Conservation (phyloP, 176 grass and related monocot genomes). For the Panicum miliaceum region DNA sequence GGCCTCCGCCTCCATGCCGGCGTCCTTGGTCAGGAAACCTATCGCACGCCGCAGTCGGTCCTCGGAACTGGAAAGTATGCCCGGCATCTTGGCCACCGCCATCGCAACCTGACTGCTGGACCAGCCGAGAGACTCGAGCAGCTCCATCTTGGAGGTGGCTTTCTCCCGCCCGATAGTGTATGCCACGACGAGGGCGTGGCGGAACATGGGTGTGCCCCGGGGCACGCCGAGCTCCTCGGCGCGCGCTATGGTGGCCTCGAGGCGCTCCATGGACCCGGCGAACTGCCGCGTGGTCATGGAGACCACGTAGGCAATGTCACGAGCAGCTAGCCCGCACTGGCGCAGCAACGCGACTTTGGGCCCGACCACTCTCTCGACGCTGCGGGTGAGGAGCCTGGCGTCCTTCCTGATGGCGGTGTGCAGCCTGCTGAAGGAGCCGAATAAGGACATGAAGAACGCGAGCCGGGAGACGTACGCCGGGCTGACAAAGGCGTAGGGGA, state of each 20-base stretch:
- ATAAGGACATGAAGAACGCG: neutral
- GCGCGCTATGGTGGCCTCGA: neutral
- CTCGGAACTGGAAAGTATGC: neutral
- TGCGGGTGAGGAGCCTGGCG: neutral
- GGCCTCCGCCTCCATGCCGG: neutral
- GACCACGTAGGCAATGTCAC: neutral
- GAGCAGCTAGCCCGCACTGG: neutral
- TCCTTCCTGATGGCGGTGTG: neutral
- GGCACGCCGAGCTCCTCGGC: slow-evolving; percentile 11
- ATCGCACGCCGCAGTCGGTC: slow-evolving; percentile 6
- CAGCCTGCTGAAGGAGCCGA: neutral
- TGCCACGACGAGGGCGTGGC: neutral
- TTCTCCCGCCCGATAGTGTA: neutral
- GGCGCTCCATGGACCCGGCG: neutral
- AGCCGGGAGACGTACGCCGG: neutral
- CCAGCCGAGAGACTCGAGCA: neutral
- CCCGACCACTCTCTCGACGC: neutral
- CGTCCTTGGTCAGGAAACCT: slow-evolving; percentile 11
- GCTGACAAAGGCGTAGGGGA: neutral
- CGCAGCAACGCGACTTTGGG: neutral
- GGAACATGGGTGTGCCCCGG: neutral
- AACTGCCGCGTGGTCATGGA: neutral
- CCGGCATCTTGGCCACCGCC: slow-evolving; percentile 17
- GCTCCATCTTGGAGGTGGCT: neutral
- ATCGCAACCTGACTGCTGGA: neutral